A percentile compares a stretch with the other conserved stretches of the same genome.
phyloP scores from a whole-genome alignment of 768 basidiomycete genomes.

The Lactarius quietus region DNA sequence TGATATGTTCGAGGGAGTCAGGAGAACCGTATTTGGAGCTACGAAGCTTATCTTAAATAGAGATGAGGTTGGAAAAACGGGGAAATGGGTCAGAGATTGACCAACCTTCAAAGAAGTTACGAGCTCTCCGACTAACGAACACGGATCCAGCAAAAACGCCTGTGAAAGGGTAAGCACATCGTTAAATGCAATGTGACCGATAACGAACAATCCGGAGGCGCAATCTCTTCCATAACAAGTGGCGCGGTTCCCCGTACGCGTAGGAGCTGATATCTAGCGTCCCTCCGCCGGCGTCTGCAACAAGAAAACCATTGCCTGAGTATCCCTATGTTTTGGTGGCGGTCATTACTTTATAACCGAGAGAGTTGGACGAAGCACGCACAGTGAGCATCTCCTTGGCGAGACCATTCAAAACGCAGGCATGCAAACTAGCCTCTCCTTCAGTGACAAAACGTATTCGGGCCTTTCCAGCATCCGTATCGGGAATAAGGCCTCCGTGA shows the following conservation, averaged over 20 bases:
- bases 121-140: constrained; percentile 72
- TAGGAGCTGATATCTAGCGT: constrained; percentile 82
- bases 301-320: constrained; percentile 72
- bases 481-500: constrained; percentile 67
- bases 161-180: constrained; percentile 29
- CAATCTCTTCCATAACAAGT: constrained; percentile 77
- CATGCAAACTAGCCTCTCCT: constrained; percentile 80
- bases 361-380: constrained; percentile 26
- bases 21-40: constrained; percentile 67
- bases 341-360: neutral
- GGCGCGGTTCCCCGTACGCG: constrained; percentile 67
- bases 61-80: constrained; percentile 1
- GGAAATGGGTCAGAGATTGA: constrained; percentile 6
- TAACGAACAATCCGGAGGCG: constrained; percentile 71
- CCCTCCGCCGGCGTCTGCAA: constrained; percentile 79
- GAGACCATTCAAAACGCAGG: constrained; percentile 73
- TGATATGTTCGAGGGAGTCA: constrained; percentile 74
- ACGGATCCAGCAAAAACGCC: constrained; percentile 81
- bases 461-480: constrained; percentile 68
- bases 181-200: neutral
- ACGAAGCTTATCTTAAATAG: constrained; percentile 61
- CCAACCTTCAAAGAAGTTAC: constrained; percentile 67
- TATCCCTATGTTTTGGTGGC: constrained; percentile 47
- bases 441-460: constrained; percentile 79
- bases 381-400: constrained; percentile 76